Conservation (phyloP, 805 yeast genomes). For the Pichia exigua region DNA sequence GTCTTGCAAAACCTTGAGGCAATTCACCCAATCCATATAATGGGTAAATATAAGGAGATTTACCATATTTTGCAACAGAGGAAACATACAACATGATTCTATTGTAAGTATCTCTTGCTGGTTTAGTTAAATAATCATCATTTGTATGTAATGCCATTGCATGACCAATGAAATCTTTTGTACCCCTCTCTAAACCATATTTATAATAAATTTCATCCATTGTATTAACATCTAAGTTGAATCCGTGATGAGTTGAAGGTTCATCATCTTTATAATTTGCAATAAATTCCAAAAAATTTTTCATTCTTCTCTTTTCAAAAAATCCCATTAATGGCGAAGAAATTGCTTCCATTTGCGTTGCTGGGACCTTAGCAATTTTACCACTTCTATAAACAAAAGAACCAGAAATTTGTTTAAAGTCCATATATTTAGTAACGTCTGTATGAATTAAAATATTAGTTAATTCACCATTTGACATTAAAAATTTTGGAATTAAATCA, state of each 20-base stretch:
- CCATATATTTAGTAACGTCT: conserved; percentile 91
- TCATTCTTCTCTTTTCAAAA: conserved; percentile 93
- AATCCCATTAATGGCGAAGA: conserved; percentile 90
- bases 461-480: conserved; percentile 96
- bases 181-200: conserved; percentile 86
- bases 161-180: conserved; percentile 95
- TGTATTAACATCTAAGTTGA: conserved; percentile 78
- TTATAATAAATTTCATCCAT: conserved; percentile 87
- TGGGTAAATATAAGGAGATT: conserved; percentile 94
- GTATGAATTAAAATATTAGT: conserved; percentile 94
- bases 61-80: conserved; percentile 90
- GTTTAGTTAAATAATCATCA: conserved; percentile 80
- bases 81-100: conserved; percentile 79
- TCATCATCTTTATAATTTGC: conserved; percentile 75
- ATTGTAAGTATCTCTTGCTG: conserved; percentile 87
- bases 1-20: conserved; percentile 98
- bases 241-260: conserved; percentile 71
- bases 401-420: conserved; percentile 94
- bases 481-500: conserved; percentile 90
- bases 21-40: conserved; percentile 94
- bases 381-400: conserved; percentile 89
- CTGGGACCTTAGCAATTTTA: conserved; percentile 88
- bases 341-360: conserved; percentile 86
- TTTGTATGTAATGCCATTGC: conserved; percentile 97
- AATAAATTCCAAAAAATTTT: conserved; percentile 82